Base-by-base conservation (phyloP, 768 basidiomycete species). In the Psilocybe subaeruginosa region DNA sequence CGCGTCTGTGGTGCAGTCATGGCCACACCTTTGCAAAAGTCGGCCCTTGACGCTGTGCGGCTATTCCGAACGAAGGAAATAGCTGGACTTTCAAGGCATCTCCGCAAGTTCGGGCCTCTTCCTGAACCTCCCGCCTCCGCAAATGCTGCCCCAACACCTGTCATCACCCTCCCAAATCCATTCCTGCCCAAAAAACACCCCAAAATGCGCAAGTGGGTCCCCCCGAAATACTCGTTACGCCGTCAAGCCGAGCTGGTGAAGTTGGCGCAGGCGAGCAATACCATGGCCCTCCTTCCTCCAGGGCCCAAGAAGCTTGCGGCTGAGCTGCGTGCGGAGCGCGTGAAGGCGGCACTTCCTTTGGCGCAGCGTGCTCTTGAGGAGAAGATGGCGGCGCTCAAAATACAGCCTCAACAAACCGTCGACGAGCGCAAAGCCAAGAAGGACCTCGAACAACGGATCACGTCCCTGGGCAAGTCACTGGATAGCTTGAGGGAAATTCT, bases 211-310 rank as follows among this genome's bases (percentile, higher is more conserved):
- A 78, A 83, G 70, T 93, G 91, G 90, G 80, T 80, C 29, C 84
- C 87, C 0, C 80, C 92, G 9, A 84, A 82, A 62, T 88, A 90
- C 66, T 93, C 92, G 4, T 74, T 90, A 27, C 85, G 93, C 17
- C 84, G 85, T 35, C 92, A 95, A 72, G 90, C 90, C 9, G 89
- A 91, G 45, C 79, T 95, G 37, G 77, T 93, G 51, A 93, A 92
- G 76, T 81, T 80, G 54, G 93, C 93, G 3, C 83, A 83, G 61
- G 74, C 74, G 23, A 75, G 77, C 19, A 82, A 80, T 35, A 78
- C 78, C 43, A 70, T 89, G 47, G 80, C 86, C 41, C 72, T 91
- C 6, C 78, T 95, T 4, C 92, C 92, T 0, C 83, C 87, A 1
- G 83, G 92, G 1, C 85, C 84, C 1, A 93, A 93, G 77, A 68